These are phyloP conservation scores for Ceratocystis colombiana DNA, from an alignment of 2,329 filamentous ascomycete genomes.

Conservation along the genomic window DNA sequence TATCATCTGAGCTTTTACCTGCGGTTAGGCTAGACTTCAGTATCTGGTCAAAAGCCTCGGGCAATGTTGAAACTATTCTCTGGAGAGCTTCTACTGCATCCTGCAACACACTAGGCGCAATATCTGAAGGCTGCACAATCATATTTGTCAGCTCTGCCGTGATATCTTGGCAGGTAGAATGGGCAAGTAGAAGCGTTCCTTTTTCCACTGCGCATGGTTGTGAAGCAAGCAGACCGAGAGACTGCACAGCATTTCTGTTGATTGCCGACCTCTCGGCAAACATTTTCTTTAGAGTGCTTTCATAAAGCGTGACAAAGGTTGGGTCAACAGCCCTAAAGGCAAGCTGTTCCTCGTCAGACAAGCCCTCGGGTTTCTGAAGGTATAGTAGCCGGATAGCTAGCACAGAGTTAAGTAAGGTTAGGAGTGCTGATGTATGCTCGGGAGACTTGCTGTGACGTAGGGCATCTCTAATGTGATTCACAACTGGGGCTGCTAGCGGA, in stretches of 20 bases:
- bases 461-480: constrained; percentile 43
- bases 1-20: constrained; percentile 20
- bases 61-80: constrained; percentile 33
- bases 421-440: constrained; percentile 43
- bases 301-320: constrained; percentile 37
- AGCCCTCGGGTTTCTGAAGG: constrained; percentile 29
- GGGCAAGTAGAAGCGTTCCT: constrained; percentile 32
- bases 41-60: constrained; percentile 31
- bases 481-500: constrained; percentile 38
- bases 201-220: constrained; percentile 33
- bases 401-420: constrained; percentile 43
- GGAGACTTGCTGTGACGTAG: constrained; percentile 43
- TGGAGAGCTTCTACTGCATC: constrained; percentile 37
- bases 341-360: constrained; percentile 33
- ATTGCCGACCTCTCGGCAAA: constrained; percentile 36
- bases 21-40: constrained; percentile 25
- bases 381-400: constrained; percentile 40
- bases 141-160: constrained; percentile 30
- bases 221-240: constrained; percentile 38
- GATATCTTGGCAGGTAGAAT: constrained; percentile 34
- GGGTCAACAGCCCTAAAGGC: constrained; percentile 34
- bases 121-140: constrained; percentile 29
- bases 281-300: constrained; percentile 26
- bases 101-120: constrained; percentile 35
- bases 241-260: constrained; percentile 38